Evolutionary conservation across 495 filamentous ascomycete genomes (phyloP), one percentile per base, ranked within the genome.

Genomic region (Aspergillus avenaceus): DNA sequence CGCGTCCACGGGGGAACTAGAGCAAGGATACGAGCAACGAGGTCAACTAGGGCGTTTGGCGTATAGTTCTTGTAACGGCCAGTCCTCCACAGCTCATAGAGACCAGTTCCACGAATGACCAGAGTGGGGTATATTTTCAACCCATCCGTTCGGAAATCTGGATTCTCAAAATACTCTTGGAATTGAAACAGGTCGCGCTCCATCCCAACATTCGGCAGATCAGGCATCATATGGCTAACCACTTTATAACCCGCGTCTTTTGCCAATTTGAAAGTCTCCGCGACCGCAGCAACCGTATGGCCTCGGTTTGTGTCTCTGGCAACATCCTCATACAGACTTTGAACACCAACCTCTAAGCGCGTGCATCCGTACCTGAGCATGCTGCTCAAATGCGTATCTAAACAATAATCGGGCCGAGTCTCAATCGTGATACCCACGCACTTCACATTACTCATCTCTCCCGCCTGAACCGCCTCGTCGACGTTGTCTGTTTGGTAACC

Each of bases 181-280:
- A 98, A 98, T 57, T 98, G 93, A 62, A 92, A 90, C 22, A 98
- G 74, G 64, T 98, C 93, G 52, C 93, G 86, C 70, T 97, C 95
- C 87, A 97, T 95, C 48, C 93, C 93, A 5, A 98, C 93, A 60
- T 98, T 98, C 11, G 93, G 93, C 23, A 98, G 75, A 63, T 98
- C 93, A 12, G 93, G 93, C 93, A 98, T 98, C 93, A 98, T 98
- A 68, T 98, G 93, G 53, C 86, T 91, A 56, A 98, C 93, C 6
- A 98, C 92, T 67, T 98, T 98, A 79, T 96, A 98, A 13, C 93
- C 93, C 22, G 95, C 90, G 67, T 98, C 93, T 69, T 98, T 98
- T 47, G 95, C 84, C 14, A 96, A 78, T 58, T 84, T 89, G 68
- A 98, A 98, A 0, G 92, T 97, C 66, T 98, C 88, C 12, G 87